Percentiles rank a stretch among this genome's conserved stretches.
These are phyloP conservation scores for Magnaporthiopsis rhizophila DNA, from an alignment of 2,329 filamentous ascomycete genomes.

Conservation along the genomic window DNA sequence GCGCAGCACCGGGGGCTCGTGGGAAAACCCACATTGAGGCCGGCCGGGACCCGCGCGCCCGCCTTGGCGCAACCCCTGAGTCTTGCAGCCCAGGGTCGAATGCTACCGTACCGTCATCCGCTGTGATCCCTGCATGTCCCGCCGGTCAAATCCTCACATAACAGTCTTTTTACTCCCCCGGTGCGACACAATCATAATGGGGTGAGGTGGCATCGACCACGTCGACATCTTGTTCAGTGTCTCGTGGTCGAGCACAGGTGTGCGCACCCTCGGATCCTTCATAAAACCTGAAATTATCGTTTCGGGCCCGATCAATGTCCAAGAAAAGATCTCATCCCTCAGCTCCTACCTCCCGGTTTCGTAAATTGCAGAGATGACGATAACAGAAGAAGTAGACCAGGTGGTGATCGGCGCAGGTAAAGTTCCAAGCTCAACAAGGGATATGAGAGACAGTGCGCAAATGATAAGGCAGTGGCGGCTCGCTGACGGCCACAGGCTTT, in stretches of 20 bases:
- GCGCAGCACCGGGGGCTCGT: too few species aligned
- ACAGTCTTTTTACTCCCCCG: too few species aligned
- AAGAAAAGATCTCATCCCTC: not conserved
- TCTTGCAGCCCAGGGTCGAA: too few species aligned
- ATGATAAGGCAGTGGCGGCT: too few species aligned
- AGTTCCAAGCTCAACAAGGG: not conserved
- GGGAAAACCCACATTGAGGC: too few species aligned
- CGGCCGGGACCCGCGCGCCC: too few species aligned
- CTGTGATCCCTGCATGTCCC: too few species aligned
- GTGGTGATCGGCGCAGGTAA: not conserved
- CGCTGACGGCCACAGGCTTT: slow-evolving; percentile 16
- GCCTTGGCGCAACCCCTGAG: not conserved
- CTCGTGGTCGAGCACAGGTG: too few species aligned
- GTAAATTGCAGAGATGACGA: not conserved
- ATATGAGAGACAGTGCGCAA: not conserved
- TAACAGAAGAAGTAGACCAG: not conserved
- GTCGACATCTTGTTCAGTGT: not conserved
- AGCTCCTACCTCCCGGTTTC: not conserved
- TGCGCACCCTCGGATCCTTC: not conserved
- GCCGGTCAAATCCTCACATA: too few species aligned
- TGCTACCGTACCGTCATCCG: not conserved
- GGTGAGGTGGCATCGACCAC: not conserved
- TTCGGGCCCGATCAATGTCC: not conserved
- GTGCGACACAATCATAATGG: too few species aligned
- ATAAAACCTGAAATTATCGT: not conserved